These are phyloP conservation scores for Tulasnella sp. DNA, from an alignment of 768 basidiomycete species.

Conservation along the genomic window DNA sequence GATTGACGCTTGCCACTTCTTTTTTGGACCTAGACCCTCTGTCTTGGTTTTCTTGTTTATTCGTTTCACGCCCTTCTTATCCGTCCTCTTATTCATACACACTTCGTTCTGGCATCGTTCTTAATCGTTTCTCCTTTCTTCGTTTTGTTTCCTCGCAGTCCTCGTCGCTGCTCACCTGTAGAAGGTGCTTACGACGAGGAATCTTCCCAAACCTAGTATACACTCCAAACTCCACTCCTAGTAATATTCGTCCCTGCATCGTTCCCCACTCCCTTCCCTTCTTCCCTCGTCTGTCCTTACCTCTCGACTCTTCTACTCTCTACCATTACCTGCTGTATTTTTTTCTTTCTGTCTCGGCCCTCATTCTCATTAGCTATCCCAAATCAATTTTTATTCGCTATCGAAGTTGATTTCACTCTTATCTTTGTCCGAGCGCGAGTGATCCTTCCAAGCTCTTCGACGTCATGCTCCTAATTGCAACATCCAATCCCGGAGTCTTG, in stretches of 20 bases:
- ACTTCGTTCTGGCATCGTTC: not conserved
- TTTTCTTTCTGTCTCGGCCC: too few species aligned
- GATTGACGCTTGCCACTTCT: too few species aligned
- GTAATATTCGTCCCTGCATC: not conserved
- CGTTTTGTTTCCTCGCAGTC: too few species aligned
- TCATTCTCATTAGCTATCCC: not conserved
- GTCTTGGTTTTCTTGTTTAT: not conserved
- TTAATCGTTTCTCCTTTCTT: not conserved
- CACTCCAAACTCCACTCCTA: not conserved
- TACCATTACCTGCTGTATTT: not conserved
- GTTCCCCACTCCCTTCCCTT: not conserved
- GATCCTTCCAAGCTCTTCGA: not conserved
- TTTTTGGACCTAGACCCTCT: too few species aligned
- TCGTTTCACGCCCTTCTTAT: not conserved
- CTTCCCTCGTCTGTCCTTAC: not conserved
- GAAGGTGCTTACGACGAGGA: not conserved
- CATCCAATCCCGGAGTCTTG: too few species aligned
- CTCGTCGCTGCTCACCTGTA: too few species aligned
- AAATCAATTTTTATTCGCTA: not conserved
- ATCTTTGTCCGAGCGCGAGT: not conserved
- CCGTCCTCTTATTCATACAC: not conserved
- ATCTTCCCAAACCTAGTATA: not conserved
- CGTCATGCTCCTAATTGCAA: not conserved
- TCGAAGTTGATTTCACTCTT: not conserved
- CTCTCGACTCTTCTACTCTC: too few species aligned